Percentiles rank a stretch among this genome's conserved stretches.
phyloP scores from a whole-genome alignment of 1,284 basidiomycete species.

The Fomitiporia mediterranea region DNA sequence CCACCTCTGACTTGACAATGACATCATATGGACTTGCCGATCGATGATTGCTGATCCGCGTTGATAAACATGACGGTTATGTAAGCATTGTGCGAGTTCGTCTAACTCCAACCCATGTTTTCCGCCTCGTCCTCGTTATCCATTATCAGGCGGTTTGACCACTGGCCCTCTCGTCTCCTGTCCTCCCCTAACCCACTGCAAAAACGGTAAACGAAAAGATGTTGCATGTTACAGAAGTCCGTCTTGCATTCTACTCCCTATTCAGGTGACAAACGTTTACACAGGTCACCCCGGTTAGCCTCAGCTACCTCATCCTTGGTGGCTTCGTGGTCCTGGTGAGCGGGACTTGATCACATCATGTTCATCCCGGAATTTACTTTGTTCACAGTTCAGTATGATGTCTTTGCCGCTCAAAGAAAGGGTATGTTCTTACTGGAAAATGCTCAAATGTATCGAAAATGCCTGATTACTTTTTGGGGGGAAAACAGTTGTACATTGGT shows the following conservation, averaged over 20 bases:
- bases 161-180: no score
- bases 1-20: no score
- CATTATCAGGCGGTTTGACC: no score
- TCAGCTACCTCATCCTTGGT: constrained; percentile 67
- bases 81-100: no score
- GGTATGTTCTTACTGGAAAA: constrained; percentile 39
- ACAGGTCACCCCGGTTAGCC: constrained; percentile 17
- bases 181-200: no score
- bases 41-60: no score
- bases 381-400: constrained; percentile 68
- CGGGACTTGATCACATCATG: neutral
- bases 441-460: no score
- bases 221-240: constrained; percentile 13
- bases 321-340: constrained; percentile 66
- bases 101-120: no score
- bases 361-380: neutral
- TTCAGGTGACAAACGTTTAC: constrained; percentile 11
- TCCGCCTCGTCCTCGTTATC: no score
- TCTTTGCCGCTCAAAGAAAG: constrained; percentile 81
- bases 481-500: constrained; percentile 78
- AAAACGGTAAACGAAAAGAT: no score
- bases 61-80: no score
- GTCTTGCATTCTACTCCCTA: neutral
- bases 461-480: neutral
- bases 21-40: no score